Conservation (phyloP, 2,329 filamentous ascomycete species). For the Aspergillus calidoustus region DNA sequence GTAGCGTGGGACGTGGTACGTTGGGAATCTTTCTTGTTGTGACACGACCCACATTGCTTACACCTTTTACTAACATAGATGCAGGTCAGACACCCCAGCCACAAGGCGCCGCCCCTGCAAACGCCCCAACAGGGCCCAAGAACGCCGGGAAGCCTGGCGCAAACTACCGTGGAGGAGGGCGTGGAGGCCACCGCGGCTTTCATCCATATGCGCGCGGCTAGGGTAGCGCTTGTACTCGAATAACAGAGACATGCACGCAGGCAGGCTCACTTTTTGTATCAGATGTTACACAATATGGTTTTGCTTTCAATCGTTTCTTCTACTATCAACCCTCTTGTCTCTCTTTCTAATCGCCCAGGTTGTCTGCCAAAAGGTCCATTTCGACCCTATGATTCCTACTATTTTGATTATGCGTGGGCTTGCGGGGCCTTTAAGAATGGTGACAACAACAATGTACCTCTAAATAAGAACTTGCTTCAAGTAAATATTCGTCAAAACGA, state of each 20-base stretch:
- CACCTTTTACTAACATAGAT: conserved; percentile 37
- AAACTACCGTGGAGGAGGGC: conserved; percentile 89
- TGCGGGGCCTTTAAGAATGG: background rate
- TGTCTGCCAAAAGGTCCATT: conserved; percentile 1
- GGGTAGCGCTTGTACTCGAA: conserved; percentile 1
- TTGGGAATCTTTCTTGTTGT: conserved; percentile 23
- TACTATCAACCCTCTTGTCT: background rate
- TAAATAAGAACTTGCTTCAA: background rate
- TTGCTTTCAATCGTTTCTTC: conserved; percentile 1
- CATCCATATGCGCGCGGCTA: conserved; percentile 70
- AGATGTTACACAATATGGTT: conserved; percentile 1
- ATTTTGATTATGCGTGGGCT: conserved; percentile 1
- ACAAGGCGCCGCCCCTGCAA: conserved; percentile 67
- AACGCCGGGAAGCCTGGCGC: conserved; percentile 90
- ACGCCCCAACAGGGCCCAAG: conserved; percentile 92
- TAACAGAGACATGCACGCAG: background rate
- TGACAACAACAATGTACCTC: background rate
- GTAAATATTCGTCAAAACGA: background rate
- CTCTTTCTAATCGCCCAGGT: conserved; percentile 1
- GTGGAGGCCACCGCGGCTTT: conserved; percentile 73
- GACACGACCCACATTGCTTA: background rate
- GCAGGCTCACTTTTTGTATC: background rate
- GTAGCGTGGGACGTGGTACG: conserved; percentile 48
- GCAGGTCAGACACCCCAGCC: conserved; percentile 48
- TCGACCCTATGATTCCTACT: conserved; percentile 1